Evolutionary conservation across 352 stramenopile species (phyloP).

Genomic region (Globisporangium mamillatum): DNA sequence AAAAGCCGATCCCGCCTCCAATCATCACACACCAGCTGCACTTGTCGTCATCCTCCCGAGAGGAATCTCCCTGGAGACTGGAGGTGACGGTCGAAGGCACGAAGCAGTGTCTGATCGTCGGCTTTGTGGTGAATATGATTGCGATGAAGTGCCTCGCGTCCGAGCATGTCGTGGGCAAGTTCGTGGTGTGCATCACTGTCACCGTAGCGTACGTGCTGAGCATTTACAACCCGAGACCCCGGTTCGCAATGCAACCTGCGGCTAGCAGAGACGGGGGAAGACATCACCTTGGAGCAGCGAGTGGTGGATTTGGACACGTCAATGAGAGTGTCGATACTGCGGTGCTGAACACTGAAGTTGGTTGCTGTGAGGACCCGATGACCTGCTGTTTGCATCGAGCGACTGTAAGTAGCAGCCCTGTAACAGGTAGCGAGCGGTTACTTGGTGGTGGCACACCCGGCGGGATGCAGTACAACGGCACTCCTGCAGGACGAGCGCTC

Average conservation of each 20-base stretch:
- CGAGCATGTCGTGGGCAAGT: constrained; percentile 68
- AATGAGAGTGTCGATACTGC: constrained; percentile 12
- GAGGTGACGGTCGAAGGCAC: constrained; percentile 56
- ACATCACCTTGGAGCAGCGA: constrained; percentile 2
- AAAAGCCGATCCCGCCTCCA: constrained; percentile 24
- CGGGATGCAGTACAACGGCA: background rate
- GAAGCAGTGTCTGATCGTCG: constrained; percentile 72
- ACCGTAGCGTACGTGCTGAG: constrained; percentile 42
- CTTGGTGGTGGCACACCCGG: background rate
- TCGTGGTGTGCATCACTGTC: constrained; percentile 54
- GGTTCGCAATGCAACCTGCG: constrained; percentile 1
- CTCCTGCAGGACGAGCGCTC: constrained; percentile 15
- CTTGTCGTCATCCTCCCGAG: background rate
- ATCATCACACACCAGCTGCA: constrained; percentile 19
- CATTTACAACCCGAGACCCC: constrained; percentile 47
- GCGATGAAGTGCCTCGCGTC: constrained; percentile 57
- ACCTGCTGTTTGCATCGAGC: constrained; percentile 55
- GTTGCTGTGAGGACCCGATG: constrained; percentile 36
- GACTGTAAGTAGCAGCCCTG: background rate
- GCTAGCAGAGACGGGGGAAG: background rate
- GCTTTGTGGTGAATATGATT: constrained; percentile 77
- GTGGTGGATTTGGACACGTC: background rate
- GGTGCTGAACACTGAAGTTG: constrained; percentile 26
- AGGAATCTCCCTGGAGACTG: constrained; percentile 44
- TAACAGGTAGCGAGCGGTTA: background rate